Evolutionary conservation across 2,329 filamentous ascomycete species (phyloP), one percentile per base, ranked within the genome.

Genomic region (Calonectria pauciramosa): DNA sequence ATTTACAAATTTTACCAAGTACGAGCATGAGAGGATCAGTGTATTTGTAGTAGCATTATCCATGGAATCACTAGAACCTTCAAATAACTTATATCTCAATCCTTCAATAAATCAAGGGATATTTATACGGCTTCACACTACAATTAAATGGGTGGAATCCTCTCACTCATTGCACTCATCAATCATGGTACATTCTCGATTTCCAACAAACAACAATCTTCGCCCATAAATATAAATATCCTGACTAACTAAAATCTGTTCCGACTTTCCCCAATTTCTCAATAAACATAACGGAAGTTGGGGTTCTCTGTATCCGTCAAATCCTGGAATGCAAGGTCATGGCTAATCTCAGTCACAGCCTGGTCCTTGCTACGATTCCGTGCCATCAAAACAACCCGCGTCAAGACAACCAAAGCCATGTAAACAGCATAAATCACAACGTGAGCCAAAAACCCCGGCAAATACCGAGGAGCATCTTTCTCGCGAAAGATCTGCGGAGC

Each of bases 401-500:
- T 71, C 38, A 74, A 28, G 23, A 71, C 36, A 23, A 72, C 63
- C n/a, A 71, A 20, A 11, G 34, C 68, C 30, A 74, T 32, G 16
- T 68, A 71, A 14, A 74, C 56, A 16, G 34, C 56, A 28, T 74
- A 74, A 26, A 70, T 63, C 1, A 66, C 68, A 52, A 71, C 44
- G 23, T 70, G 67, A 32, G 59, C 72, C 28, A 71, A 20, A 28
- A 74, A 71, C 1, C 72, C 72, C 16, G 64, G 68, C 16, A 71
- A 69, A 16, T 75, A 75, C 23, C 56, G 23, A 0, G 69, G 73
- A 11, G 73, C 73, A 23, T 75, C 69, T n/a, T 68, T 68, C 26
- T 71, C 68, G 3, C 36, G 68, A 26, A 74, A 87, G 36, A 86
- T 82, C 49, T 86, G 84, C 13, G 86, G 86, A 0, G 86, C 86